Base-by-base conservation (phyloP, 192 early-diverging fungal species). In the Funneliformis mosseae region DNA sequence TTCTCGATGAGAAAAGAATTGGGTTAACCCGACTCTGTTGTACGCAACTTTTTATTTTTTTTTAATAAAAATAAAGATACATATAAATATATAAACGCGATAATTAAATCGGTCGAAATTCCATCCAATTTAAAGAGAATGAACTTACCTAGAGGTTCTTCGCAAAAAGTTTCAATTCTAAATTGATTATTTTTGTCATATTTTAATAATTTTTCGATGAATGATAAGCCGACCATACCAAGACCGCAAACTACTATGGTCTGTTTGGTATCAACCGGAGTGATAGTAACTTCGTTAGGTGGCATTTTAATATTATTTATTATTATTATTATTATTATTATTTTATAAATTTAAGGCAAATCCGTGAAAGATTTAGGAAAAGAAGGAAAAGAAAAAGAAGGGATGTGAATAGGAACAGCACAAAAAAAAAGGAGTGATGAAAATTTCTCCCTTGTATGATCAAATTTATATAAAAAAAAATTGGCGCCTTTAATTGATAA, bases 191-290 rank as follows among this genome's bases (percentile, higher is more conserved):
- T 76, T 14, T 81, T 79, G 76, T 93, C 92, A 63, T 84, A 85
- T 66, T 88, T 86, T 55, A 90, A 64, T 39, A 93, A 74, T 77
- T 89, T 90, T 81, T 93, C 92, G 14, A 89, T 91, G 79, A 93
- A 90, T 1, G 85, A 84, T 46, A 93, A 77, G 4, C 87, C 92
- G 11, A 93, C 91, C 92, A 93, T 93, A 23, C 92, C 92, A 23
- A 93, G 85, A n/a, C 92, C 92, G 61, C 92, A 77, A 38, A 92
- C 84, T 23, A 90, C 88, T 21, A 93, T 67, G 62, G 28, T 78
- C 33, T 21, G 33, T 70, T 62, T 80, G 7, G 16, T 5, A 18
- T 18, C 18, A 10, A 45, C 43, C 9, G 50, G 50, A 21, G 50
- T 16, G 16, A 55, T 55, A 7, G 5, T 21, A 0, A 55, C 3